A percentile compares a stretch with the other conserved stretches of the same genome.
Evolutionary conservation across 371 early-diverging fungal genomes (phyloP).

Genomic region (Mucor plumbeus): DNA sequence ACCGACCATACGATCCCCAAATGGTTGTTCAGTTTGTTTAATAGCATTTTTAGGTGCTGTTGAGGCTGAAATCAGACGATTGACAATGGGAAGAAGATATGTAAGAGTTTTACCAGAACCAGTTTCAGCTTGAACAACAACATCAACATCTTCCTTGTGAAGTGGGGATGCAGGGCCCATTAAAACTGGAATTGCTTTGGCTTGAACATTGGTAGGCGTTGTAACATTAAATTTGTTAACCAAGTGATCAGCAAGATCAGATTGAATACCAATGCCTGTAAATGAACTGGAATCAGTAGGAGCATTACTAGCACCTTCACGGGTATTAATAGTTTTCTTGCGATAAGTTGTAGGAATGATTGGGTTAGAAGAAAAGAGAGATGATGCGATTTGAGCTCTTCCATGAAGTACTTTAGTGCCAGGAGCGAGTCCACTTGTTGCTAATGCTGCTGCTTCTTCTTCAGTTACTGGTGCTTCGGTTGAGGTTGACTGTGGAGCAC

Average conservation of each 20-base stretch:
- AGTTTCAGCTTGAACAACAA: slow-evolving; percentile 94
- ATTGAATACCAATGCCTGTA: slow-evolving; percentile 74
- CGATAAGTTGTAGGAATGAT: slow-evolving; percentile 39
- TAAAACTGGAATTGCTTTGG: slow-evolving; percentile 68
- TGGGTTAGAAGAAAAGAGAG: slow-evolving; percentile 65
- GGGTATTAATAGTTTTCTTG: slow-evolving; percentile 38
- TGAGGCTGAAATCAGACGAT: slow-evolving; percentile 52
- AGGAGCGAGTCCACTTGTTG: slow-evolving; percentile 29
- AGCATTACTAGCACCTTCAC: slow-evolving; percentile 60
- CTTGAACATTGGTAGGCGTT: slow-evolving; percentile 76
- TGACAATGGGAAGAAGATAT: slow-evolving; percentile 88
- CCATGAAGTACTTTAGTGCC: slow-evolving; percentile 55
- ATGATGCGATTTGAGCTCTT: slow-evolving; percentile 59
- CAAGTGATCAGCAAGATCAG: slow-evolving; percentile 70
- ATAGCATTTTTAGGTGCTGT: slow-evolving; percentile 31
- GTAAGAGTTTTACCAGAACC: slow-evolving; percentile 99
- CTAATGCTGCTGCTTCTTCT: slow-evolving; percentile 21
- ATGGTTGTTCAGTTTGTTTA: slow-evolving; percentile 24
- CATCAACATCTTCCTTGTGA: slow-evolving; percentile 66
- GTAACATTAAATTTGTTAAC: slow-evolving; percentile 65
- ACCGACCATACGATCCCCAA: slow-evolving; percentile 65
- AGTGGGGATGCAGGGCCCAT: slow-evolving; percentile 52
- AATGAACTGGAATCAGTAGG: slow-evolving; percentile 66
- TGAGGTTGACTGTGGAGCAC: neutral
- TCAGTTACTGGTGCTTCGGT: slow-evolving; percentile 8